Percentiles rank a stretch among this genome's conserved stretches.
phyloP scores from a whole-genome alignment of 2,329 filamentous ascomycete genomes.

The Torrubiella hemipterigena region DNA sequence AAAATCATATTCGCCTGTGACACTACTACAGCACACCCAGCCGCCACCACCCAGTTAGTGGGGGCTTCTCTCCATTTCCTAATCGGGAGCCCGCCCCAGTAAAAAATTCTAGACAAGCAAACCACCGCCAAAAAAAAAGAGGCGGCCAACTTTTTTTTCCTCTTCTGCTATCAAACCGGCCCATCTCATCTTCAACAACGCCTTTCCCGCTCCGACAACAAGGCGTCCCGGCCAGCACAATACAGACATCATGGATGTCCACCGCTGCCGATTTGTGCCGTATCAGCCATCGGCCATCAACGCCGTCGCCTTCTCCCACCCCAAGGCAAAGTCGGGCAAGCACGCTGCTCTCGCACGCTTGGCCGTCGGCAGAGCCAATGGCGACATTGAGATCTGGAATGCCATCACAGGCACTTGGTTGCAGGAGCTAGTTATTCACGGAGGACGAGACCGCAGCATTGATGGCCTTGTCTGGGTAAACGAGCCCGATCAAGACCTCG shows the following conservation, averaged over 20 bases:
- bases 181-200: neutral
- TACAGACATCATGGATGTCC: conserved; percentile 65
- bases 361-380: conserved; percentile 84
- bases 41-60: no score
- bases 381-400: conserved; percentile 97
- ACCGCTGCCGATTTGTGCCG: conserved; percentile 91
- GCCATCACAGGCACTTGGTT: conserved; percentile 72
- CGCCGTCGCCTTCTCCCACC: conserved; percentile 84
- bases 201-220: conserved; percentile 4
- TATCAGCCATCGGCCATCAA: conserved; percentile 90
- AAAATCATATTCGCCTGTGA: no score
- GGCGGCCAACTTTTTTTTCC: conserved; percentile 15
- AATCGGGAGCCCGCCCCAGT: conserved; percentile 6
- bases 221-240: conserved; percentile 6
- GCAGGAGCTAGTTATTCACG: conserved; percentile 76
- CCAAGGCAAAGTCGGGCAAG: conserved; percentile 34
- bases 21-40: no score
- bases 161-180: conserved; percentile 7
- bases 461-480: conserved; percentile 89
- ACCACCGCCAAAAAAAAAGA: conserved; percentile 8
- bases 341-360: conserved; percentile 53
- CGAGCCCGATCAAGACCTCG: conserved; percentile 61
- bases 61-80: conserved; percentile 16
- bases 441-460: conserved; percentile 74
- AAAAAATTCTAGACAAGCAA: conserved; percentile 19